Evolutionary conservation across 257 asterid genomes (phyloP).

Genomic region (Petunia axillaris): DNA sequence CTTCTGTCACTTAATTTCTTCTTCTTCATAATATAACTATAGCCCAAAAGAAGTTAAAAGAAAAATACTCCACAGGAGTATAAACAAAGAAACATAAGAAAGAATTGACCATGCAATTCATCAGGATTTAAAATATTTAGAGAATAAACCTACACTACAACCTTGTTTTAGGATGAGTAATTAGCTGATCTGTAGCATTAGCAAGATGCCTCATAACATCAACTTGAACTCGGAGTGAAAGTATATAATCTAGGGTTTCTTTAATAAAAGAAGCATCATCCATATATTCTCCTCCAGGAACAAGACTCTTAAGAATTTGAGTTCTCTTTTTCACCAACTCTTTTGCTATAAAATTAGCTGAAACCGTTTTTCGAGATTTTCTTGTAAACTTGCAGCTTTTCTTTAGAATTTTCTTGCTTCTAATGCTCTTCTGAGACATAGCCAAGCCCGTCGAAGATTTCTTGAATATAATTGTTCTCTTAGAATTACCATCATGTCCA

Average conservation of each 20-base stretch:
- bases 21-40: background rate
- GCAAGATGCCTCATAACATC: conserved; percentile 83
- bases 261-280: conserved; percentile 60
- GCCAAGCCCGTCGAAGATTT: conserved; percentile 17
- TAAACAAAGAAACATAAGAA: conserved; percentile 5
- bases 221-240: conserved; percentile 70
- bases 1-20: background rate
- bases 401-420: conserved; percentile 53
- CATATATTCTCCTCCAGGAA: conserved; percentile 79
- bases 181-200: conserved; percentile 31
- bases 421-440: conserved; percentile 35
- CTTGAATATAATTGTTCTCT: conserved; percentile 17
- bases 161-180: background rate
- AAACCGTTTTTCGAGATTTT: conserved; percentile 20
- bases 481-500: conserved; percentile 29
- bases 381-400: conserved; percentile 34
- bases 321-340: conserved; percentile 59
- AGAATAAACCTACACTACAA: background rate
- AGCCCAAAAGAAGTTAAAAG: background rate
- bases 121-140: background rate
- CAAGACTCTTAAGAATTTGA: conserved; percentile 66
- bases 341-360: conserved; percentile 45
- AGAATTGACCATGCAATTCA: background rate
- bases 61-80: background rate
- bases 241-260: conserved; percentile 91